Evolutionary conservation across 2,329 filamentous ascomycete genomes (phyloP).

Genomic region (Albifimbria verrucaria): DNA sequence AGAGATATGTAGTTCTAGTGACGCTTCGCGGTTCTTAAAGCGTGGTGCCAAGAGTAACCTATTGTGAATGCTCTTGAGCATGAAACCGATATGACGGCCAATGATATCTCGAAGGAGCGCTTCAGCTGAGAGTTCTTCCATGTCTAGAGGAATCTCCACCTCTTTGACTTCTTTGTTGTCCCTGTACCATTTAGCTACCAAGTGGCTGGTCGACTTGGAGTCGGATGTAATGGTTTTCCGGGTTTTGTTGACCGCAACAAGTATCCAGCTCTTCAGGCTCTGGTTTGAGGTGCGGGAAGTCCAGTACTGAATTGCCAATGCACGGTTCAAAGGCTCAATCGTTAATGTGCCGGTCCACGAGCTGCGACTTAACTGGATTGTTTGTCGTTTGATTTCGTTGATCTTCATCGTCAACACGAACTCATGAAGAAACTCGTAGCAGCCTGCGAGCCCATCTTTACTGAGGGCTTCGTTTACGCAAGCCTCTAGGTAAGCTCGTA

Average conservation of each 20-base stretch:
- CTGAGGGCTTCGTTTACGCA: constrained; percentile 70
- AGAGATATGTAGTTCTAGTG: constrained; percentile 56
- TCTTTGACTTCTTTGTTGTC: constrained; percentile 73
- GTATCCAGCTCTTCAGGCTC: constrained; percentile 82
- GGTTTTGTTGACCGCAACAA: constrained; percentile 76
- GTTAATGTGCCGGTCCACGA: constrained; percentile 77
- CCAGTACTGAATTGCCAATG: constrained; percentile 91
- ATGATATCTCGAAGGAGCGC: constrained; percentile 70
- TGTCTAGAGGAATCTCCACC: constrained; percentile 64
- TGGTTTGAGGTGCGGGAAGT: constrained; percentile 47
- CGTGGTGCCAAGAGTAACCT: constrained; percentile 58
- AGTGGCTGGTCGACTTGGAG: constrained; percentile 45
- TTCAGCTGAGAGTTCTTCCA: constrained; percentile 68
- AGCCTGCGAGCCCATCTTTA: constrained; percentile 69
- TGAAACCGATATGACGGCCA: constrained; percentile 68
- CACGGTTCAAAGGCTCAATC: constrained; percentile 76
- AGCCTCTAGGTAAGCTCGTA: constrained; percentile 65
- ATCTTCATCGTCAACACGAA: constrained; percentile 90
- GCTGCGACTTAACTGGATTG: constrained; percentile 61
- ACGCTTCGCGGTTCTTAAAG: constrained; percentile 58
- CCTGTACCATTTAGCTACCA: constrained; percentile 78
- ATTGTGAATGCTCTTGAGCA: constrained; percentile 64
- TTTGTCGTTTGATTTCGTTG: constrained; percentile 75
- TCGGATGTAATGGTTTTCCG: constrained; percentile 39
- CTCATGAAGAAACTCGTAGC: constrained; percentile 84